Base-by-base conservation (phyloP, 2,329 filamentous ascomycete genomes). In the Exophiala oligosperma region DNA sequence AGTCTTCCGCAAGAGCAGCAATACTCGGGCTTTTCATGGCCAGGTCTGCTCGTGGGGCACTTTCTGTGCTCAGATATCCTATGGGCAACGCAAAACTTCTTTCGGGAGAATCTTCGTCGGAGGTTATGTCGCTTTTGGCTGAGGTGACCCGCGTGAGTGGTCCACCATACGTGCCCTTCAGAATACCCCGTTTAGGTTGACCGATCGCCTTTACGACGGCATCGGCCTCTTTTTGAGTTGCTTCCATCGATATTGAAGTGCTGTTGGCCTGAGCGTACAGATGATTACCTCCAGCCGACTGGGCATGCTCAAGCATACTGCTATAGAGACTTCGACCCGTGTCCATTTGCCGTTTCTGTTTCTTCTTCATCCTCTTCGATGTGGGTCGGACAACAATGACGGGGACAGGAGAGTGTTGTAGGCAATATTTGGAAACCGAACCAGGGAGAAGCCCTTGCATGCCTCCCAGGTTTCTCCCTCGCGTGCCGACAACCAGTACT, bases 361-460 rank as follows among this genome's bases (percentile, higher is more conserved):
- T 95, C 77, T 95, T 95, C 76, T 94, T 94, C 70, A 90, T 84
- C 21, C 92, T 88, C 76, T 95, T 95, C 61, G 90, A 89, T 32
- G 88, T 89, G 37, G 92, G 92, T 3, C 92, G 85, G 8, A 96
- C 92, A 32, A 97, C 92, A 29, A 96, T 92, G 6, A 96, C 92
- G 1, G 92, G 92, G 1, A 97, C 90, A 0, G 92, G 92, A 1
- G 90, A 96, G 72, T 96, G 92, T 71, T 97, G 92, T 11, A 96
- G 81, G 69, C 92, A 96, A 75, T 96, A 97, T 71, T 96, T 96
- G 26, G 91, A 95, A 46, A 96, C 92, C 0, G 90, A 94, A 63
- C 91, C 94, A 49, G 90, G 91, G 43, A 96, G 83, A 29, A 96
- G 79, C 49, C 91, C 90, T 71, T 96, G 92, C 57, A 96, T 87